Conservation (phyloP, 129 eudicot genomes). For the Dittrichia graveolens region DNA sequence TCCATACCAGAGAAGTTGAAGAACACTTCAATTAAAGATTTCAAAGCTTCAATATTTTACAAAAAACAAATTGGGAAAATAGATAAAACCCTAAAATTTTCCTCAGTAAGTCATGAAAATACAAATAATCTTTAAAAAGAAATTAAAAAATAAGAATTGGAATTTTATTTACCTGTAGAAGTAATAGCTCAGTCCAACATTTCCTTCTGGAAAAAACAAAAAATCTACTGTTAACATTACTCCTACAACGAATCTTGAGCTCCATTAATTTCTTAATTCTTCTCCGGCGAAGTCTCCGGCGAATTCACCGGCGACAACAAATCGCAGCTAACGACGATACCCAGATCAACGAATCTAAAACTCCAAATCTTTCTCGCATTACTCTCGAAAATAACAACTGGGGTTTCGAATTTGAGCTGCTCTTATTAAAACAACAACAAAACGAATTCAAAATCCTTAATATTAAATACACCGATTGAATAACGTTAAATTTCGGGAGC, state of each 20-base stretch:
- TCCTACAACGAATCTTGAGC: slow-evolving; percentile 60
- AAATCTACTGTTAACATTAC: slow-evolving; percentile 19
- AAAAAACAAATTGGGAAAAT: background rate
- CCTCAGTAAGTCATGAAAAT: slow-evolving; percentile 13
- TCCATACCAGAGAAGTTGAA: slow-evolving; percentile 4
- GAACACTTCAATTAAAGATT: background rate
- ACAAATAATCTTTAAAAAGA: background rate
- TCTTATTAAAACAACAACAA: slow-evolving; percentile 10
- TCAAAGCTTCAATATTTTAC: slow-evolving; percentile 17
- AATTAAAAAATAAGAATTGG: background rate
- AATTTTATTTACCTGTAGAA: slow-evolving; percentile 54
- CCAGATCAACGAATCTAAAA: slow-evolving; percentile 46
- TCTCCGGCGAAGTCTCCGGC: slow-evolving; percentile 9
- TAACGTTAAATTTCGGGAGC: slow-evolving; percentile 8
- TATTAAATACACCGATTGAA: background rate
- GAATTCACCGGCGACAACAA: slow-evolving; percentile 47
- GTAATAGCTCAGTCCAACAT: slow-evolving; percentile 48
- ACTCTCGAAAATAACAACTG: slow-evolving; percentile 14
- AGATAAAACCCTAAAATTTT: slow-evolving; percentile 20
- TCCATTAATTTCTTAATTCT: slow-evolving; percentile 56
- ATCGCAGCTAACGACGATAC: slow-evolving; percentile 44
- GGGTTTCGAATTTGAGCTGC: slow-evolving; percentile 27
- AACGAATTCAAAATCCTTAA: background rate
- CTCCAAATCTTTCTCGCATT: slow-evolving; percentile 54
- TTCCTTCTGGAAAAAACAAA: slow-evolving; percentile 35